These are phyloP conservation scores for Capsicum chinense DNA, from an alignment of 257 asterid genomes.

Conservation along the genomic window DNA sequence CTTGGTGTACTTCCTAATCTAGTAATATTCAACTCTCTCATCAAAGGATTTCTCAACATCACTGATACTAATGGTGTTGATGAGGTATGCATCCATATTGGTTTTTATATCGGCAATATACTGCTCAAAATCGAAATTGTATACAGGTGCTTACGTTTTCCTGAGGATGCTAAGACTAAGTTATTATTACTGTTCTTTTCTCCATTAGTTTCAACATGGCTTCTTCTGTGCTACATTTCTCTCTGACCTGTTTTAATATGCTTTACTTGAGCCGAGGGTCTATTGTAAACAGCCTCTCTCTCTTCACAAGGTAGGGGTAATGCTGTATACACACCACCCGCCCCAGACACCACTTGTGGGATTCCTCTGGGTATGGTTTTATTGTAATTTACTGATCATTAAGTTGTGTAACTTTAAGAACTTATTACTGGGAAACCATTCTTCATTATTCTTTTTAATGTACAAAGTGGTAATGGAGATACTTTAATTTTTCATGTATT, in stretches of 20 bases:
- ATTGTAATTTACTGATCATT: not conserved
- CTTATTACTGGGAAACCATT: not conserved
- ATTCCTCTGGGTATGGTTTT: not conserved
- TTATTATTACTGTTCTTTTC: not conserved
- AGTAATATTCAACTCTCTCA: slow-evolving; percentile 76
- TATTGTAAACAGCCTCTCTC: not conserved
- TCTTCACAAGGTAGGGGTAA: not conserved
- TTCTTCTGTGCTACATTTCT: not conserved
- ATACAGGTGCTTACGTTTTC: too few species aligned
- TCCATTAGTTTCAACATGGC: slow-evolving; percentile 2
- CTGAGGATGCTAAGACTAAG: too few species aligned
- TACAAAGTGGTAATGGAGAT: not conserved
- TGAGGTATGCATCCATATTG: slow-evolving; percentile 56
- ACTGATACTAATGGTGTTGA: slow-evolving; percentile 75
- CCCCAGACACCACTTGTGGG: not conserved
- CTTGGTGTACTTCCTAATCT: slow-evolving; percentile 78
- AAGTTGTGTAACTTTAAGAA: not conserved
- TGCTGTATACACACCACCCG: not conserved
- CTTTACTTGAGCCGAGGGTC: not conserved
- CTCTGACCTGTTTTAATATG: not conserved
- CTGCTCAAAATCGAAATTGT: too few species aligned
- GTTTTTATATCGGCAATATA: not conserved
- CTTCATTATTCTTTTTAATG: not conserved
- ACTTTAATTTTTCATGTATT: not conserved
- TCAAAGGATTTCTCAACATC: slow-evolving; percentile 72